A percentile compares a stretch with the other conserved stretches of the same genome.
These are phyloP conservation scores for Fusarium sp. DNA, from an alignment of 2,329 filamentous ascomycete genomes.

Conservation along the genomic window DNA sequence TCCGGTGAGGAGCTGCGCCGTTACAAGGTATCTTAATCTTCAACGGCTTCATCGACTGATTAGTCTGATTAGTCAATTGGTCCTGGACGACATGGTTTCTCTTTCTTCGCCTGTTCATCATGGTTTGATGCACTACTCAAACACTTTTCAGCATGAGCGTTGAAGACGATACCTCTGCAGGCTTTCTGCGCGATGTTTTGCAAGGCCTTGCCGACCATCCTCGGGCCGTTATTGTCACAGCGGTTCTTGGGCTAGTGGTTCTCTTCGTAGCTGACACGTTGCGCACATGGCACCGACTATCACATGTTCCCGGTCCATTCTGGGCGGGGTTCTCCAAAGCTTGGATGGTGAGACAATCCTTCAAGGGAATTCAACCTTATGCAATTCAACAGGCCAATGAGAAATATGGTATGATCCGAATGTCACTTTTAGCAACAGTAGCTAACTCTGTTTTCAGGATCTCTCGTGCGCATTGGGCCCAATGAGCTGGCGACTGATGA, in stretches of 20 bases:
- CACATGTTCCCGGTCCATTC: constrained; percentile 49
- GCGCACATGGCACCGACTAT: constrained; percentile 45
- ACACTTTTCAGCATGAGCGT: background rate
- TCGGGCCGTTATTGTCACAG: background rate
- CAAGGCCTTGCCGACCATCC: background rate
- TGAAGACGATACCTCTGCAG: background rate
- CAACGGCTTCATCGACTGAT: background rate
- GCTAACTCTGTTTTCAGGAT: background rate
- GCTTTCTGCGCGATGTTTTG: background rate
- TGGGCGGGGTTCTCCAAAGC: constrained; percentile 47
- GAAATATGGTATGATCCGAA: background rate
- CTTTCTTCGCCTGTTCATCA: background rate
- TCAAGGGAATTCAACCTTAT: constrained; percentile 40
- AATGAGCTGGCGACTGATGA: constrained; percentile 8
- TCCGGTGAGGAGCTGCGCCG: background rate
- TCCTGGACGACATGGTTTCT: background rate
- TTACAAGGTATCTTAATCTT: background rate
- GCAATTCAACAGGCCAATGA: constrained; percentile 28
- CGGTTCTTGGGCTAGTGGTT: background rate
- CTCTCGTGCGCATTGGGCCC: constrained; percentile 10
- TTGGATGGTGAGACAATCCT: constrained; percentile 45
- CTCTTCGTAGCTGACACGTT: constrained; percentile 24
- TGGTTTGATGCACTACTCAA: background rate
- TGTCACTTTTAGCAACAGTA: accelerated
- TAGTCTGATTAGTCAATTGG: background rate